Conservation (phyloP, 441 rosid species). For the Eutrema salsugineum region DNA sequence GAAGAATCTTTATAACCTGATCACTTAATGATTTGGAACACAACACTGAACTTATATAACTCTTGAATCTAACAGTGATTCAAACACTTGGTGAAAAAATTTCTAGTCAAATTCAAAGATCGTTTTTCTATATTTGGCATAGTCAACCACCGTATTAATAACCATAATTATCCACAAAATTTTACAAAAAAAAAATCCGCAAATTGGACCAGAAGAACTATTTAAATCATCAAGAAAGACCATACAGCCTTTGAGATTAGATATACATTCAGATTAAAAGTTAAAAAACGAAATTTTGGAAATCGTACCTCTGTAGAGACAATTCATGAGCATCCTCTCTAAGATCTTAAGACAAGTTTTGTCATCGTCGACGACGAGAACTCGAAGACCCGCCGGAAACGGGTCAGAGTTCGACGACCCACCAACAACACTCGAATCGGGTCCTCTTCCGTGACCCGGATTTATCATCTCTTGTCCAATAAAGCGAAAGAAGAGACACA, state of each 20-base stretch:
- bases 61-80: slow-evolving; percentile 22
- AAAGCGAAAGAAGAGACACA: slow-evolving; percentile 7
- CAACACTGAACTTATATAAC: not conserved
- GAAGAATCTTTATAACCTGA: not conserved
- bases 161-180: not conserved
- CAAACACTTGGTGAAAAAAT: slow-evolving; percentile 12
- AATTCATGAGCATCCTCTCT: slow-evolving; percentile 79
- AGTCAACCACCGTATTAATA: slow-evolving; percentile 13
- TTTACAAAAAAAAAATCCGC: not conserved
- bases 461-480: slow-evolving; percentile 38
- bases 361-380: slow-evolving; percentile 90
- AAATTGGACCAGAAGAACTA: not conserved
- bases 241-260: not conserved
- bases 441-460: slow-evolving; percentile 53
- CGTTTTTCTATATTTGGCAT: not conserved
- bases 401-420: slow-evolving; percentile 60
- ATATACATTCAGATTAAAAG: not conserved
- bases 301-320: slow-evolving; percentile 66
- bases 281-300: not conserved
- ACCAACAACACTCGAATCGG: slow-evolving; percentile 47
- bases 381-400: slow-evolving; percentile 82
- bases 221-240: not conserved
- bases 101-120: slow-evolving; percentile 12
- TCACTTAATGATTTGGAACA: not conserved
- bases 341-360: slow-evolving; percentile 86